Percentiles rank a stretch among this genome's conserved stretches.
Conservation (phyloP, 1,284 basidiomycete species). For the Neonothopanus nambi region DNA sequence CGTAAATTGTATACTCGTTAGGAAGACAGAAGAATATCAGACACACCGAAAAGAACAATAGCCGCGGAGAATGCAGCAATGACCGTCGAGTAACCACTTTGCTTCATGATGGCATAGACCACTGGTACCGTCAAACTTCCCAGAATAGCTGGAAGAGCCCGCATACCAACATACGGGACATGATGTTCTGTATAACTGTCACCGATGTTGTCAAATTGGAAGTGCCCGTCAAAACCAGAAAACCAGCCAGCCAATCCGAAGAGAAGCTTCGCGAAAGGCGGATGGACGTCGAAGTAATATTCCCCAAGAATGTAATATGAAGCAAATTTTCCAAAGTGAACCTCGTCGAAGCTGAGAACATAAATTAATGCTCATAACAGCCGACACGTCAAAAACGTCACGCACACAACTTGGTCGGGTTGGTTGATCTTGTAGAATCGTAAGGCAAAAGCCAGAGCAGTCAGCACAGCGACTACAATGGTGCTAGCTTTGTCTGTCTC, state of each 20-base stretch:
- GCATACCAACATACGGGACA: slow-evolving; percentile 94
- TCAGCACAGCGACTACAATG: slow-evolving; percentile 61
- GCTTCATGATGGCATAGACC: slow-evolving; percentile 96
- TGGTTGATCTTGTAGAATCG: slow-evolving; percentile 94
- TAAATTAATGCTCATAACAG: not conserved
- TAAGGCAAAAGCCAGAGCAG: slow-evolving; percentile 74
- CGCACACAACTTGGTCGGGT: slow-evolving; percentile 93
- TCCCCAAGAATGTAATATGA: slow-evolving; percentile 87
- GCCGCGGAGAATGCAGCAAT: slow-evolving; percentile 87
- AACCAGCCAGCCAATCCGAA: slow-evolving; percentile 94
- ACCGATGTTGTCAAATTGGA: slow-evolving; percentile 94
- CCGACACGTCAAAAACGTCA: slow-evolving; percentile 20
- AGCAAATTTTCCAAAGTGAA: slow-evolving; percentile 96
- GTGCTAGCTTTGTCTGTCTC: slow-evolving; percentile 62
- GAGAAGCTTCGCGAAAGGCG: slow-evolving; percentile 92
- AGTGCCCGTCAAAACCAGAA: slow-evolving; percentile 93
- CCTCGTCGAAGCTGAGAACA: slow-evolving; percentile 84
- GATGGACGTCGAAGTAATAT: slow-evolving; percentile 99
- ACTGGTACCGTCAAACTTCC: slow-evolving; percentile 89
- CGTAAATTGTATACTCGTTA: slow-evolving; percentile 1
- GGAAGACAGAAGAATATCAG: not conserved
- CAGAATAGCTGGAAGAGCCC: slow-evolving; percentile 88
- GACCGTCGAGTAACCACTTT: slow-evolving; percentile 91
- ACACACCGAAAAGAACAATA: slow-evolving; percentile 84
- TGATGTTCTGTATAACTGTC: slow-evolving; percentile 86